Evolutionary conservation across 306 rosid genomes (phyloP), one percentile per base, ranked within the genome.

Genomic region (Arachis hypogaea): DNA sequence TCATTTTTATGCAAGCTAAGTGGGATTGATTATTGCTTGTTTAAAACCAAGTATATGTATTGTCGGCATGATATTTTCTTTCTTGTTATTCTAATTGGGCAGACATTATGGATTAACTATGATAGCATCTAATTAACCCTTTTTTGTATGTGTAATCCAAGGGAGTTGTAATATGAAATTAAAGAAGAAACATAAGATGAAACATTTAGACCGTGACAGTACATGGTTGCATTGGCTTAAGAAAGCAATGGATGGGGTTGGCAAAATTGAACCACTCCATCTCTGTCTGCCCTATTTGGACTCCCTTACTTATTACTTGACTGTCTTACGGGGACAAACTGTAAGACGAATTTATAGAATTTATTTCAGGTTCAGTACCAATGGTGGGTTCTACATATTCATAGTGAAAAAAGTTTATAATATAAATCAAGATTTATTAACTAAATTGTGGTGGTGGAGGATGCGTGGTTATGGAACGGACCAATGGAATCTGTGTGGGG

Each of bases 241-340:
- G 54, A 75, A 69, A 63, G 84, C 70, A 80, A 63, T 41, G 64
- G 80, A 80, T 69, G 42, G 80, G 67, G 80, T 56, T 69, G 65
- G 73, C 66, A 75, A 75, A 75, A 30, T 75, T 64, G 81, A 70
- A 70, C 45, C 70, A 75, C 74, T 80, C 52, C 52, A 58, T 50
- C 18, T 61, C 12, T 78, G 77, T 54, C 54, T 70, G 66, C 28
- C 64, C 77, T 64, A 50, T 75, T 66, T 46, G 28, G 69, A 69
- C 58, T 46, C 73, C 62, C 33, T 75, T 63, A 80, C 11, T 80
- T 69, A 80, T 69, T 80, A 80, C 77, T 70, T 75, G 55, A 80
- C 80, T 75, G 60, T 33, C 80, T 47, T 57, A 36, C 49, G 84
- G 77, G 64, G 84, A 75, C 84, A 77, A 62, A 41, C 57, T 52